These are phyloP conservation scores for Gleditsia sinensis DNA, from an alignment of 306 rosid genomes.

Conservation along the genomic window DNA sequence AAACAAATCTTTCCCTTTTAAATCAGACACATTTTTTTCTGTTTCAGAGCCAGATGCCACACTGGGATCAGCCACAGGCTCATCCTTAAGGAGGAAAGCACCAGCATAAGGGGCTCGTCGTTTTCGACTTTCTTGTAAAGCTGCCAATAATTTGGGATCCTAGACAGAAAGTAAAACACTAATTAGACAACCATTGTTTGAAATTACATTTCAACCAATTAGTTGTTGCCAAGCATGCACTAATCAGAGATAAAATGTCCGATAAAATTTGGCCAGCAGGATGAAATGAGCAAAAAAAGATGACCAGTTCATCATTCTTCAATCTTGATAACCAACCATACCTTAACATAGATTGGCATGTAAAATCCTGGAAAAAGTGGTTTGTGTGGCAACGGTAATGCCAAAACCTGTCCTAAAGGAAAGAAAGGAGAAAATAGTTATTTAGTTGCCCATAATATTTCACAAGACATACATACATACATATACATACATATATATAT, in stretches of 20 bases:
- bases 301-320: background rate
- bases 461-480: too few relatives aligned
- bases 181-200: conserved; percentile 11
- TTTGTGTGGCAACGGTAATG: conserved; percentile 87
- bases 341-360: conserved; percentile 97
- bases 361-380: conserved; percentile 97
- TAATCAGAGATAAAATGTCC: background rate
- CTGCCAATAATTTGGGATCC: conserved; percentile 89
- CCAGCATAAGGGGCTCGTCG: conserved; percentile 99
- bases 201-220: conserved; percentile 13
- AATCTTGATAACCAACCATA: conserved; percentile 34
- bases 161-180: conserved; percentile 39
- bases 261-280: conserved; percentile 25
- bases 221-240: conserved; percentile 3
- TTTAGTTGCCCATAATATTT: too few relatives aligned
- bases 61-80: conserved; percentile 78
- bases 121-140: conserved; percentile 83
- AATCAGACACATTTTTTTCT: conserved; percentile 63
- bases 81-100: conserved; percentile 90
- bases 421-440: background rate
- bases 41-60: conserved; percentile 67
- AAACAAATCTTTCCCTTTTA: conserved; percentile 83
- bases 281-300: background rate
- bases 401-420: conserved; percentile 74
- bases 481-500: too few relatives aligned